Conservation (phyloP, 2,329 filamentous ascomycete species). For the Colletotrichum truncatum region DNA sequence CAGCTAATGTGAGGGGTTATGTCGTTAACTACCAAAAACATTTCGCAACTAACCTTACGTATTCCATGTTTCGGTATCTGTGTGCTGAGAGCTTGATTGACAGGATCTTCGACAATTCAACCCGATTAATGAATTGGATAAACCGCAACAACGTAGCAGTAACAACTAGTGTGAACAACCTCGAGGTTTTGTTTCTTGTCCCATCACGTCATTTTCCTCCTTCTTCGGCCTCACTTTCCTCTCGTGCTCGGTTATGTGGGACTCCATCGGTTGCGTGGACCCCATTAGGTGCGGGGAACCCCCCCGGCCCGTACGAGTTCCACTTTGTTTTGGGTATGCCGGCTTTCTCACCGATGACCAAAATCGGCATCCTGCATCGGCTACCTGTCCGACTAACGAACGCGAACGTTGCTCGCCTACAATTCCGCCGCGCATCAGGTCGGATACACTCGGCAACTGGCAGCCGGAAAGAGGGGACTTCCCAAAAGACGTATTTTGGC, state of each 20-base stretch:
- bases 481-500: background rate
- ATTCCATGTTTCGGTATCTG: slow-evolving; percentile 33
- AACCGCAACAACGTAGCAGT: too few species aligned
- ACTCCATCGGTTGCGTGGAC: background rate
- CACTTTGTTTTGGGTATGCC: background rate
- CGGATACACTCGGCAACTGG: slow-evolving; percentile 6
- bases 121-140: too few species aligned
- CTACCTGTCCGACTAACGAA: background rate
- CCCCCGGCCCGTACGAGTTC: background rate
- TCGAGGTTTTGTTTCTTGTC: background rate
- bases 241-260: too few species aligned
- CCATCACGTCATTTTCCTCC: background rate
- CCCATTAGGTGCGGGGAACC: slow-evolving; percentile 16
- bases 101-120: too few species aligned
- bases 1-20: background rate
- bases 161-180: too few species aligned
- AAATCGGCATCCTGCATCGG: background rate
- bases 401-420: background rate
- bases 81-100: background rate
- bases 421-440: background rate
- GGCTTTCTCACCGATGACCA: slow-evolving; percentile 21
- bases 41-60: slow-evolving; percentile 30
- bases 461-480: background rate
- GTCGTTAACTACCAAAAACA: background rate
- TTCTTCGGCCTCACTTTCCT: background rate